Conservation (phyloP, 2,329 filamentous ascomycete genomes). For the Thelonectria rubi region DNA sequence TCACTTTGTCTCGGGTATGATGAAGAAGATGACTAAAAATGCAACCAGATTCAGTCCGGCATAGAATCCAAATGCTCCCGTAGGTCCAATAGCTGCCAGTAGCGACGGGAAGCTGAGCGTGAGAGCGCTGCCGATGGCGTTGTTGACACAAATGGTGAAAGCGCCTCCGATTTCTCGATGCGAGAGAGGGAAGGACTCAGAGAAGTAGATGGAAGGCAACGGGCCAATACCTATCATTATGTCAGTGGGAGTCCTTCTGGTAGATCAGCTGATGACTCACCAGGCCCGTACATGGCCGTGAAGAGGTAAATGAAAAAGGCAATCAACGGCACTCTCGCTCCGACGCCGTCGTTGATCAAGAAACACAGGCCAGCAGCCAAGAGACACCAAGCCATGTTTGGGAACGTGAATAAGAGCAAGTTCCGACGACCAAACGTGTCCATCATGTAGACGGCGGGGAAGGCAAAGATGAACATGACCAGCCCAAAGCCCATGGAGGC, state of each 20-base stretch:
- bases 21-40: conserved; percentile 70
- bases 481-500: conserved; percentile 64
- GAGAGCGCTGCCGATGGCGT: conserved; percentile 42
- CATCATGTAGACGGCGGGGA: conserved; percentile 63
- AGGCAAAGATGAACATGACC: conserved; percentile 62
- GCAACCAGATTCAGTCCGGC: conserved; percentile 67
- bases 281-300: conserved; percentile 53
- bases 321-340: conserved; percentile 55
- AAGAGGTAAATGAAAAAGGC: conserved; percentile 63
- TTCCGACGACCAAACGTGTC: conserved; percentile 61
- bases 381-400: conserved; percentile 45
- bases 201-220: conserved; percentile 56
- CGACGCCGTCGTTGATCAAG: conserved; percentile 51
- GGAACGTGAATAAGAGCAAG: conserved; percentile 48
- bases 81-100: conserved; percentile 50
- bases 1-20: conserved; percentile 63
- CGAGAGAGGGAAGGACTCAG: conserved; percentile 64
- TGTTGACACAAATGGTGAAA: conserved; percentile 46
- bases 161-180: conserved; percentile 55
- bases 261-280: conserved; percentile 27
- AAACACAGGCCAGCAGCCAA: conserved; percentile 54
- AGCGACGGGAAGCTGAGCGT: conserved; percentile 57
- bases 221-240: conserved; percentile 42
- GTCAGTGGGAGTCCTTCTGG: no score
- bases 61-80: conserved; percentile 68